A percentile compares a stretch with the other conserved stretches of the same genome.
Conservation (phyloP, 2,329 filamentous ascomycete species). For the Hymenoscyphus infarciens region DNA sequence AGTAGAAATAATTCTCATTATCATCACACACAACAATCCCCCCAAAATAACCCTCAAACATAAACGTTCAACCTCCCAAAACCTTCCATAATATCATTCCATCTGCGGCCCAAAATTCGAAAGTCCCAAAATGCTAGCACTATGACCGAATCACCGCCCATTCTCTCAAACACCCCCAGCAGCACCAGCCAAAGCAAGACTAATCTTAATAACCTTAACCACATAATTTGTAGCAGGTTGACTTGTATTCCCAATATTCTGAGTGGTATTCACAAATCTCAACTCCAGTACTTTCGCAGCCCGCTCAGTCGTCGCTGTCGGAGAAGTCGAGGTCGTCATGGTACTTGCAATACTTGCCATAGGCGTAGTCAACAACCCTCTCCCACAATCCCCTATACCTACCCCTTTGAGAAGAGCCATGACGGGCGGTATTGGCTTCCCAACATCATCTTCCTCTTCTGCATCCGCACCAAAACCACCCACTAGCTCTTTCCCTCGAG, state of each 20-base stretch:
- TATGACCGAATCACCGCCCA: neutral
- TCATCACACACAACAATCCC: neutral
- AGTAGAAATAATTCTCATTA: too few species aligned
- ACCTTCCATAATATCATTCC: neutral
- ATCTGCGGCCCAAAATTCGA: slow-evolving; percentile 1
- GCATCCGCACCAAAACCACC: neutral
- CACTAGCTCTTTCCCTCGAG: neutral
- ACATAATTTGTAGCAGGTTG: neutral
- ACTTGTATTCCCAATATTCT: neutral
- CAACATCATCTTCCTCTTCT: neutral
- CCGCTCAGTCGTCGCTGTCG: neutral
- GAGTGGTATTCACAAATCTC: neutral
- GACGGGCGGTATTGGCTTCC: neutral
- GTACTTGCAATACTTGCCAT: neutral
- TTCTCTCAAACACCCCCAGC: neutral
- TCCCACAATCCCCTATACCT: neutral
- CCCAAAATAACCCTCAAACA: neutral
- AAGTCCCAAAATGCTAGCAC: neutral
- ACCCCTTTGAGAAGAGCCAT: neutral
- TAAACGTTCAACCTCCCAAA: neutral
- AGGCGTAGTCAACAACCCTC: neutral
- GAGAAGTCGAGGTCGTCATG: neutral
- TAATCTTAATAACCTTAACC: neutral
- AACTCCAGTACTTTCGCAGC: neutral
- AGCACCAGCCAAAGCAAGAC: neutral